Conservation (phyloP, 2,329 filamentous ascomycete genomes). For the Pezicula radicicola region DNA sequence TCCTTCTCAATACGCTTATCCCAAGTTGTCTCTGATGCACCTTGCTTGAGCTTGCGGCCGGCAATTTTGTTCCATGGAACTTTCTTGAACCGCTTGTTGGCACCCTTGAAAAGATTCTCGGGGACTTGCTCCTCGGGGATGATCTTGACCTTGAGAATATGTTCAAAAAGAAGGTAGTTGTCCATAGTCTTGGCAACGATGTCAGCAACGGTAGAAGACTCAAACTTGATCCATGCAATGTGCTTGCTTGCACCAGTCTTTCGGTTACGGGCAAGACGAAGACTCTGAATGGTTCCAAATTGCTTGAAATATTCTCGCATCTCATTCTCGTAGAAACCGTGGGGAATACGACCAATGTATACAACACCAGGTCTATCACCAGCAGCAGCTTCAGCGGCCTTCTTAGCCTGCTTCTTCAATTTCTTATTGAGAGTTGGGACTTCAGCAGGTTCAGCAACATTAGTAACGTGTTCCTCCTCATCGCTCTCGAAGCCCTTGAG, state of each 20-base stretch:
- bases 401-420: constrained; percentile 46
- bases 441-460: constrained; percentile 39
- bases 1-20: constrained; percentile 70
- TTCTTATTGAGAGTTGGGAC: constrained; percentile 37
- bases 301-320: constrained; percentile 93
- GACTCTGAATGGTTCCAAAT: constrained; percentile 75
- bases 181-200: constrained; percentile 96
- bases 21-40: constrained; percentile 75
- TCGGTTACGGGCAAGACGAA: constrained; percentile 88
- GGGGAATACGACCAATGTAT: constrained; percentile 87
- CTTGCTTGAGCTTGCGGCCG: constrained; percentile 69
- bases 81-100: constrained; percentile 84
- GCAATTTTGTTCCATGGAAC: constrained; percentile 87
- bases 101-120: constrained; percentile 81
- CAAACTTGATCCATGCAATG: constrained; percentile 92
- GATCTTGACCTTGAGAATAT: constrained; percentile 84
- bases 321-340: constrained; percentile 96
- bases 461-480: constrained; percentile 35
- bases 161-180: constrained; percentile 93
- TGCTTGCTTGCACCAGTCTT: constrained; percentile 90
- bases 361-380: constrained; percentile 70
- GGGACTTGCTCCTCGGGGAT: constrained; percentile 77
- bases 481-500: constrained; percentile 54
- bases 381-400: constrained; percentile 34
- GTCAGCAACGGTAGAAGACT: constrained; percentile 72